Base-by-base conservation (phyloP, 352 stramenopile genomes). In the Albugo laibachii region DNA sequence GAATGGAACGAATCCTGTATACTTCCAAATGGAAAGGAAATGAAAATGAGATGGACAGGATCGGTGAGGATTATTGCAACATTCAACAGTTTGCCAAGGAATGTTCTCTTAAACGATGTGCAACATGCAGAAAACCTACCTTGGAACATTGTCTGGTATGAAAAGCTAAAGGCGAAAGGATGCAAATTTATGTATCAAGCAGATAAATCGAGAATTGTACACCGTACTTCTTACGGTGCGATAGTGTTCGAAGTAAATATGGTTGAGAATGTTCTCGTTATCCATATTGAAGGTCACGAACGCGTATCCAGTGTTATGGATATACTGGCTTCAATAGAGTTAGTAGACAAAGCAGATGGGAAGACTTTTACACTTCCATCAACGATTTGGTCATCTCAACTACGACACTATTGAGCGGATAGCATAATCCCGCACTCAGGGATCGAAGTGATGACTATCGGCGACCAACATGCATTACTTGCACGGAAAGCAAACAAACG, bases 401-500 rank as follows among this genome's bases (percentile, higher is more conserved):
- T 27, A 47, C 38, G 42, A 47, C 10, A 47, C 42, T 24, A 47
- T 47, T 34, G 42, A 47, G 42, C 42, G 42, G 2, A 18, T 47
- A 18, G 42, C 42, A 34, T 37, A 24, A 11, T 37, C 10, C 11
- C 42, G 14, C 4, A 18, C 2, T 47, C 42, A 18, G 19, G 19
- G 42, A 47, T 47, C 19, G 20, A 34, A 34, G 6, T 15, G 19
- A 18, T 5, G 19, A 47, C 42, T 15, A 24, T 14, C n/a, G 19
- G n/a, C 42, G 42, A 24, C 8, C 6, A 5, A 15, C 3, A 24
- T 47, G 42, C 42, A 10, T 24, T 15, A 24, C 2, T 15, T 47
- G n/a, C 19, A 10, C 11, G 2, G 19, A 47, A 47, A 34, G 42
- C 20, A 47, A 47, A 10, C 42, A 47, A 24, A 27, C n/a, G 11